These are phyloP conservation scores for Wickerhamiella bombiphila DNA, from an alignment of 805 yeast species.

Conservation along the genomic window DNA sequence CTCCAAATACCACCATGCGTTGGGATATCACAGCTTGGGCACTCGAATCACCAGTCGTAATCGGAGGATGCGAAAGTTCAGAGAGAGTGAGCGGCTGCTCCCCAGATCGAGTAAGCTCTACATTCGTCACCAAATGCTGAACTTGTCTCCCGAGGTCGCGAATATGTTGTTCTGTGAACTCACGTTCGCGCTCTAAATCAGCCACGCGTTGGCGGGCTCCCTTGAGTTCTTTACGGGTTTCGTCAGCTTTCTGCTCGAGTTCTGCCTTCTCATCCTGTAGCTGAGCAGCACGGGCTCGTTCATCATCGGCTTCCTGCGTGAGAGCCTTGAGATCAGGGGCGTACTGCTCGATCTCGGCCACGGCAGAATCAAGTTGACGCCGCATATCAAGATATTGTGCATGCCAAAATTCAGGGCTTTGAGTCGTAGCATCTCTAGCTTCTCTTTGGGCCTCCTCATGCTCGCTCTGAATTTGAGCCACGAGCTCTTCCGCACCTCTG, in stretches of 20 bases:
- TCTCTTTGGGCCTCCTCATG: neutral
- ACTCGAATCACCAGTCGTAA: neutral
- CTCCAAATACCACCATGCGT: neutral
- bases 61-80: neutral
- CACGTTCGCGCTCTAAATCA: neutral
- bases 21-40: neutral
- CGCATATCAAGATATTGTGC: neutral
- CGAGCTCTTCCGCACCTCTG: neutral
- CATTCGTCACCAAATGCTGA: neutral
- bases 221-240: neutral
- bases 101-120: neutral
- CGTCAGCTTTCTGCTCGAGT: neutral
- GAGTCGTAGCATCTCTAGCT: neutral
- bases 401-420: neutral
- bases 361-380: neutral
- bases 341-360: neutral
- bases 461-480: neutral
- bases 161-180: neutral
- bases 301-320: conserved; percentile 1
- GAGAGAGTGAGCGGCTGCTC: neutral
- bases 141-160: neutral
- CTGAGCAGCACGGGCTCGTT: neutral
- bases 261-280: neutral
- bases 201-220: neutral
- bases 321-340: neutral